A percentile compares a stretch with the other conserved stretches of the same genome.
Evolutionary conservation across 331 rosid genomes (phyloP).

Genomic region (Phaseolus coccineus): DNA sequence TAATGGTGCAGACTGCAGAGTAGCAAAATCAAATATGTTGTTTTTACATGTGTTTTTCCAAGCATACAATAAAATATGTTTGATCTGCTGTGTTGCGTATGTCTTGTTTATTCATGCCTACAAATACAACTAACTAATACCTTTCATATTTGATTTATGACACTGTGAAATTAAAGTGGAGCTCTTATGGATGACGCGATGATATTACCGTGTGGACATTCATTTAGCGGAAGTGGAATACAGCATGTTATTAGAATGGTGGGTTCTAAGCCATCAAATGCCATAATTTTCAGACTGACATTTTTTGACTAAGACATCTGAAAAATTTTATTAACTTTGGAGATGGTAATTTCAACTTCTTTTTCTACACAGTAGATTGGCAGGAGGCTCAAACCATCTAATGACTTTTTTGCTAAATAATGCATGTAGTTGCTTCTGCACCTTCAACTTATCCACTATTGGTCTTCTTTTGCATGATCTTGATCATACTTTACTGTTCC

Average conservation of each 20-base stretch:
- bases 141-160: slow-evolving; percentile 29
- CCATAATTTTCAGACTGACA: slow-evolving; percentile 47
- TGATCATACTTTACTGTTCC: neutral
- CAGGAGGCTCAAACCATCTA: slow-evolving; percentile 15
- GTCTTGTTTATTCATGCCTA: slow-evolving; percentile 13
- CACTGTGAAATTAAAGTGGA: slow-evolving; percentile 65
- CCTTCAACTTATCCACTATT: neutral
- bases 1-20: slow-evolving; percentile 30
- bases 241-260: slow-evolving; percentile 88
- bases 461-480: neutral
- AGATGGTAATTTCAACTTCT: slow-evolving; percentile 50
- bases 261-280: slow-evolving; percentile 64
- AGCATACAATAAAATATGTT: slow-evolving; percentile 25
- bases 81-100: slow-evolving; percentile 10
- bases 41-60: neutral
- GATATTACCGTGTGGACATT: slow-evolving; percentile 99
- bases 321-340: slow-evolving; percentile 46
- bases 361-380: slow-evolving; percentile 44
- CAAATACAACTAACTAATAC: neutral
- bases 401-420: slow-evolving; percentile 13
- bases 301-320: slow-evolving; percentile 51
- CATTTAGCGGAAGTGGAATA: slow-evolving; percentile 91
- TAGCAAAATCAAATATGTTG: neutral
- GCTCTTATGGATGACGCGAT: slow-evolving; percentile 96
- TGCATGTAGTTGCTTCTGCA: slow-evolving; percentile 3